These are phyloP conservation scores for Xylaria hypoxylon DNA, from an alignment of 2,329 filamentous ascomycete species.

Conservation along the genomic window DNA sequence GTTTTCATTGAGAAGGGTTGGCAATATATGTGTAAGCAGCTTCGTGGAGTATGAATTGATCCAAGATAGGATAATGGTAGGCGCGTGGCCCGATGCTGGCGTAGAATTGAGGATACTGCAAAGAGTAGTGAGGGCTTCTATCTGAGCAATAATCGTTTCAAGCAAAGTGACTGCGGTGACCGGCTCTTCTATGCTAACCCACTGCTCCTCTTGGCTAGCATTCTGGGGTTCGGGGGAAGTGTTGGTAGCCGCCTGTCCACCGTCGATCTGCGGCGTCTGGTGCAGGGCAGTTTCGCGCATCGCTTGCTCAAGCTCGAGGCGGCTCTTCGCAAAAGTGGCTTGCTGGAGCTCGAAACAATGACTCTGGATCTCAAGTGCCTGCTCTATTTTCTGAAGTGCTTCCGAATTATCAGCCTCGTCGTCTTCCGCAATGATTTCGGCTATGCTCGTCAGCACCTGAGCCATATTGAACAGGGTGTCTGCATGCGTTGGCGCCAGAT, in stretches of 20 bases:
- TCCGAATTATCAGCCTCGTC: conserved; percentile 56
- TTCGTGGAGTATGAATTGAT: conserved; percentile 67
- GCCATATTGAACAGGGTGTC: conserved; percentile 79
- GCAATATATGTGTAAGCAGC: conserved; percentile 53
- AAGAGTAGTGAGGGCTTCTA: conserved; percentile 65
- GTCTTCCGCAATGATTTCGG: conserved; percentile 68
- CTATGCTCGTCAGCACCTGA: conserved; percentile 74
- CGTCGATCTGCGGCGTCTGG: background rate
- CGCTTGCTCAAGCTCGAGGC: conserved; percentile 47
- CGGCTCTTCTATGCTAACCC: conserved; percentile 74
- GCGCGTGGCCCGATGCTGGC: background rate
- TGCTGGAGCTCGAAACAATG: conserved; percentile 66
- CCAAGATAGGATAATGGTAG: conserved; percentile 59
- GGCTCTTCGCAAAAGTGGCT: conserved; percentile 41
- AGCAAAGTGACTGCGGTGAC: conserved; percentile 73
- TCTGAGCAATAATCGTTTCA: conserved; percentile 74
- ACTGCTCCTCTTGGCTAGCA: conserved; percentile 62
- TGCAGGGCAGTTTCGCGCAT: conserved; percentile 47
- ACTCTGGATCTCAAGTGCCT: conserved; percentile 47
- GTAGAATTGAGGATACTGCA: conserved; percentile 60
- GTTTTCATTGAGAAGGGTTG: conserved; percentile 30
- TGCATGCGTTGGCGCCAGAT: conserved; percentile 70
- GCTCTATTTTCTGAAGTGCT: conserved; percentile 54
- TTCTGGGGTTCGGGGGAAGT: conserved; percentile 49
- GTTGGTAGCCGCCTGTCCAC: conserved; percentile 12